Conservation (phyloP, 176 grass and related monocot genomes). For the Avena atlantica region DNA sequence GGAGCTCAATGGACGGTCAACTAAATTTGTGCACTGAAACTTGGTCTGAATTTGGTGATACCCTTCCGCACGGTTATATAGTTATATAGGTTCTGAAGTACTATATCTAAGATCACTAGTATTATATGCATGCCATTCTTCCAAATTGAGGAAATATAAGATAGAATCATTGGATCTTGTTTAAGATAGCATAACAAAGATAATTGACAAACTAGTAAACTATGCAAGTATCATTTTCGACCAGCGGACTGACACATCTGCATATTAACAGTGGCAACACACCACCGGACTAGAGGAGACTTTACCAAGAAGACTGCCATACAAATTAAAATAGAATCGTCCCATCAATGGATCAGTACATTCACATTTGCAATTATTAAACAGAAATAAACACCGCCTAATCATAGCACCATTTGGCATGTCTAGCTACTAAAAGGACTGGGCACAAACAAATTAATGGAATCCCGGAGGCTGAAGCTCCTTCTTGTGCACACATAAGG, state of each 20-base stretch:
- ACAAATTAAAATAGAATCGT: neutral
- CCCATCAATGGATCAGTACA: slow-evolving; percentile 28
- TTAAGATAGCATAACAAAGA: slow-evolving; percentile 22
- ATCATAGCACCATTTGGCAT: neutral
- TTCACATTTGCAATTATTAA: slow-evolving; percentile 19
- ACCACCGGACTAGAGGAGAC: slow-evolving; percentile 26
- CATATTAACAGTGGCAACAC: slow-evolving; percentile 39
- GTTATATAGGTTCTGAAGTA: neutral
- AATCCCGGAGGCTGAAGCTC: slow-evolving; percentile 11
- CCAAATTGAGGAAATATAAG: neutral
- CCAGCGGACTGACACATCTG: slow-evolving; percentile 28
- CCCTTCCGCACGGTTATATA: neutral
- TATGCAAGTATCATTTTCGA: slow-evolving; percentile 49
- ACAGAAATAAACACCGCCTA: neutral
- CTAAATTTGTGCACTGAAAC: neutral
- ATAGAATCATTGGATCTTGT: slow-evolving; percentile 46
- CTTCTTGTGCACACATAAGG: neutral
- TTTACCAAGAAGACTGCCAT: slow-evolving; percentile 8
- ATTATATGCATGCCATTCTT: neutral
- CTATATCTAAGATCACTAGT: neutral
- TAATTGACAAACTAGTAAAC: slow-evolving; percentile 9
- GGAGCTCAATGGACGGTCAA: neutral
- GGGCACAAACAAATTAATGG: neutral
- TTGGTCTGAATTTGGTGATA: neutral
- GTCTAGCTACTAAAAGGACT: neutral